These are phyloP conservation scores for Penicillium sp. DNA, from an alignment of 2,329 filamentous ascomycete genomes.

Conservation along the genomic window DNA sequence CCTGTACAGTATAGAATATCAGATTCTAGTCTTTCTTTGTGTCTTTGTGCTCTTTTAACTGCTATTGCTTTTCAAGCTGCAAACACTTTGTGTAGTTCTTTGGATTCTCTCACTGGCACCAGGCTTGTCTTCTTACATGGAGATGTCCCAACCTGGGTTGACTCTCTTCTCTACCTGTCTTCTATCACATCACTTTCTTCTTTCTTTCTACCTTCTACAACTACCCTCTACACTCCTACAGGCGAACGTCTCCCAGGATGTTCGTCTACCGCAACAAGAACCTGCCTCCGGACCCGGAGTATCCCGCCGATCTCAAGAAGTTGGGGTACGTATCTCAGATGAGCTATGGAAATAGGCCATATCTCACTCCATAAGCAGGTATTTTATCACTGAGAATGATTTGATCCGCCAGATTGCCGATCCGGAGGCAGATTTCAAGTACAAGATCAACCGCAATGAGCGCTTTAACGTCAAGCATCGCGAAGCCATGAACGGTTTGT, in stretches of 20 bases:
- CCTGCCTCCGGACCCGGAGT: slow-evolving; percentile 66
- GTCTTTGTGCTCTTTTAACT: slow-evolving; percentile 1
- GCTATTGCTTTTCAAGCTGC: not conserved
- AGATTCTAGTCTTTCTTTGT: not conserved
- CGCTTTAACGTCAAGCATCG: slow-evolving; percentile 71
- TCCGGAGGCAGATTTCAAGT: slow-evolving; percentile 67
- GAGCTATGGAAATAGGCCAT: not conserved
- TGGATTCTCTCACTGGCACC: not conserved
- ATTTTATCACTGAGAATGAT: slow-evolving; percentile 70
- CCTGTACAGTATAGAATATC: slow-evolving; percentile 24
- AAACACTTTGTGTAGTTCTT: not conserved
- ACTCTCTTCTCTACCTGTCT: too few species aligned
- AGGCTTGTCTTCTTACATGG: not conserved
- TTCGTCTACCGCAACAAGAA: slow-evolving; percentile 65
- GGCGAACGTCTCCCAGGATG: slow-evolving; percentile 50
- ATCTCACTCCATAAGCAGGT: slow-evolving; percentile 47
- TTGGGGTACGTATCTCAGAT: slow-evolving; percentile 58
- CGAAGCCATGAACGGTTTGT: slow-evolving; percentile 66
- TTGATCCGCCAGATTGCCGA: slow-evolving; percentile 66
- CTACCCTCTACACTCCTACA: not conserved
- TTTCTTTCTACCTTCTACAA: slow-evolving; percentile 1
- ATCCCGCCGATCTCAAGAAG: slow-evolving; percentile 58
- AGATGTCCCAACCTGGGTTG: not conserved
- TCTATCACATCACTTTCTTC: not conserved
- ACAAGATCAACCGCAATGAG: slow-evolving; percentile 65